Evolutionary conservation across 352 stramenopile species (phyloP).

Genomic region (Globisporangium sylvaticum): DNA sequence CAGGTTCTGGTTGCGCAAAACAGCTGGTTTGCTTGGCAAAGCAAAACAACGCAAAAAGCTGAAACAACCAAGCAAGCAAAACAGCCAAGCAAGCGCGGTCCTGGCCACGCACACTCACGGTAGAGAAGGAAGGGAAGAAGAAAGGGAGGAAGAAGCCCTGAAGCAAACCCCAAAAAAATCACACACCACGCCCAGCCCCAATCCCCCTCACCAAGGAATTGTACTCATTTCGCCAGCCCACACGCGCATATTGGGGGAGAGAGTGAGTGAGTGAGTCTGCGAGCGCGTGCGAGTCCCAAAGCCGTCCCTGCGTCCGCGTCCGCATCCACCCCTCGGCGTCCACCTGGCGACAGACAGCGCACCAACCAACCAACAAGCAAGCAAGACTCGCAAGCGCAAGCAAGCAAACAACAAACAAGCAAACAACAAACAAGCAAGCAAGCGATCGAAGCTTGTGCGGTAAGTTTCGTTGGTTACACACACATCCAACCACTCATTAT

Average conservation of each 20-base stretch:
- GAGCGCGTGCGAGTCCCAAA: too few species aligned
- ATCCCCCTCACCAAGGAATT: background rate
- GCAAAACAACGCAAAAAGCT: background rate
- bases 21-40: background rate
- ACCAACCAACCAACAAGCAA: background rate
- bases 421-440: background rate
- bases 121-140: background rate
- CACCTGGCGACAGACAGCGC: background rate
- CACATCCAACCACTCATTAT: conserved; percentile 7
- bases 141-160: background rate
- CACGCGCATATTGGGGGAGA: background rate
- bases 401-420: background rate
- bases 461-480: background rate
- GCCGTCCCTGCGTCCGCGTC: background rate
- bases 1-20: background rate
- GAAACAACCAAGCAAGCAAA: background rate
- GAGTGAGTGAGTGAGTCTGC: background rate
- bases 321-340: background rate
- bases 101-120: too few species aligned
- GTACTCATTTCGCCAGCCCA: background rate
- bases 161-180: conserved; percentile 1
- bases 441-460: conserved; percentile 2
- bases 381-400: background rate
- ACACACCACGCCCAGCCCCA: background rate
- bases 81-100: background rate